These are phyloP conservation scores for Boletus subcaerulescens DNA, from an alignment of 768 basidiomycete species.

Conservation along the genomic window DNA sequence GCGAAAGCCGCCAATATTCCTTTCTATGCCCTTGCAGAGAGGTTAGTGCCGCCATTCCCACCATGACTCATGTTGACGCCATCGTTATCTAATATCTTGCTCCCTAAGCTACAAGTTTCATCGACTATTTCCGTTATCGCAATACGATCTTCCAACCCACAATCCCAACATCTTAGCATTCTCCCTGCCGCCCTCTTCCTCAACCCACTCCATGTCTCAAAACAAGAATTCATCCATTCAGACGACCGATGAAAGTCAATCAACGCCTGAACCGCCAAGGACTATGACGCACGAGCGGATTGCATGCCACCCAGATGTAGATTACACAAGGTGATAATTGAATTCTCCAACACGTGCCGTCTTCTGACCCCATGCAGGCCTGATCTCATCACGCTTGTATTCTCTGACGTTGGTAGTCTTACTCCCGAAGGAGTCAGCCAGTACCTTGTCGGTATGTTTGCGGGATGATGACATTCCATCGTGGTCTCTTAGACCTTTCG, in stretches of 20 bases:
- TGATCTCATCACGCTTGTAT: conserved; percentile 90
- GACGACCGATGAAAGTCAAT: conserved; percentile 1
- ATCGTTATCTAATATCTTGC: conserved; percentile 21
- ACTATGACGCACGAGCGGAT: conserved; percentile 81
- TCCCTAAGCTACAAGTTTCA: conserved; percentile 89
- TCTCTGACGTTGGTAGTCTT: conserved; percentile 91
- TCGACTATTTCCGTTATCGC: conserved; percentile 89
- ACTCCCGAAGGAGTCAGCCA: conserved; percentile 93
- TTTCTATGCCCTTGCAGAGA: conserved; percentile 93
- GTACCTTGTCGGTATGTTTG: conserved; percentile 93
- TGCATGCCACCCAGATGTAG: conserved; percentile 80
- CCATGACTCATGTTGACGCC: conserved; percentile 19
- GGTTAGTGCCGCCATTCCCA: conserved; percentile 42
- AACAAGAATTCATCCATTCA: conserved; percentile 1
- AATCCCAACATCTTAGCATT: conserved; percentile 74
- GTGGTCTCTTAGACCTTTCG: neutral
- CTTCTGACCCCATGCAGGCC: conserved; percentile 51
- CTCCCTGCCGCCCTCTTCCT: conserved; percentile 37
- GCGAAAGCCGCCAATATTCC: conserved; percentile 94
- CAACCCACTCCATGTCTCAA: conserved; percentile 1
- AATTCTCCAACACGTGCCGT: conserved; percentile 8
- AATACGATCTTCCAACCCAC: conserved; percentile 84
- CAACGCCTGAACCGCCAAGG: conserved; percentile 9
- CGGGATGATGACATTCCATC: conserved; percentile 45
- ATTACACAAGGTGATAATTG: conserved; percentile 77